phyloP scores from a whole-genome alignment of 768 basidiomycete genomes.

The Artomyces pyxidatus region DNA sequence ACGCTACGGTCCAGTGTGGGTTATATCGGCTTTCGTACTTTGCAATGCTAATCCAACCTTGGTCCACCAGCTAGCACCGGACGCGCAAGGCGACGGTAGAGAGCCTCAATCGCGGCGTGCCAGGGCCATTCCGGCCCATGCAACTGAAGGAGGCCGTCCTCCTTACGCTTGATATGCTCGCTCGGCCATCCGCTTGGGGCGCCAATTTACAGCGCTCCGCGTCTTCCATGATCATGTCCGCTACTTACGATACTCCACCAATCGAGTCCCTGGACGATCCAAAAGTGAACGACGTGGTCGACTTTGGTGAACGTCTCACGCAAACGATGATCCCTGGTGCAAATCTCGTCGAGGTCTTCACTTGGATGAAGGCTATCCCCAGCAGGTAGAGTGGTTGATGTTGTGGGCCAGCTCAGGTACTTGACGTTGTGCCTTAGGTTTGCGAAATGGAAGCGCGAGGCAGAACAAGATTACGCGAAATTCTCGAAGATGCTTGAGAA shows the following conservation, averaged over 20 bases:
- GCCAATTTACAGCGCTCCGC: conserved; percentile 1
- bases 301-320: background rate
- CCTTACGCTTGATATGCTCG: background rate
- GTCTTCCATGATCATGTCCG: conserved; percentile 1
- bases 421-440: background rate
- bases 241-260: conserved; percentile 4
- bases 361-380: conserved; percentile 14
- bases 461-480: background rate
- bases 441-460: conserved; percentile 20
- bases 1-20: too few relatives aligned
- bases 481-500: conserved; percentile 10
- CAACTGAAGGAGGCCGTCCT: background rate
- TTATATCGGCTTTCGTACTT: too few relatives aligned
- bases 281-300: background rate
- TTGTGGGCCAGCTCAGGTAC: too few relatives aligned
- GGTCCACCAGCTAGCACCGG: background rate
- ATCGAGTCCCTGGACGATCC: conserved; percentile 1
- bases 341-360: conserved; percentile 18
- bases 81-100: background rate
- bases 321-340: conserved; percentile 11
- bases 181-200: background rate
- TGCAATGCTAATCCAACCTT: too few relatives aligned
- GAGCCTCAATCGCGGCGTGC: background rate
- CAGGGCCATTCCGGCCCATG: background rate
- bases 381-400: background rate